Conservation (phyloP, 768 basidiomycete genomes). For the Aureoboletus auriporus region DNA sequence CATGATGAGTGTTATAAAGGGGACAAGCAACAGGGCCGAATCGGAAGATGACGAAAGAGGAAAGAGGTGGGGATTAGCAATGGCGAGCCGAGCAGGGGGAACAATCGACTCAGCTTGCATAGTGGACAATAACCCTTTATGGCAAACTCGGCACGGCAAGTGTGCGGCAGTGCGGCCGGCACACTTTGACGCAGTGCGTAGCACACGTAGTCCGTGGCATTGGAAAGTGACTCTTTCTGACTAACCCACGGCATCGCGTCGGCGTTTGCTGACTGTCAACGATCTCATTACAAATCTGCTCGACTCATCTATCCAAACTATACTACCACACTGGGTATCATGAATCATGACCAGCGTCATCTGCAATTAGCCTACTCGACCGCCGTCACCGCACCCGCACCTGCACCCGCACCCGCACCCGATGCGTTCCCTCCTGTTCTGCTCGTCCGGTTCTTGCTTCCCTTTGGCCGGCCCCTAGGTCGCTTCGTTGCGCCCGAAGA, state of each 20-base stretch:
- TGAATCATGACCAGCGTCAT: background rate
- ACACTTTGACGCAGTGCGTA: background rate
- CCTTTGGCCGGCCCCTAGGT: conserved; percentile 64
- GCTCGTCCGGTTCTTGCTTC: conserved; percentile 53
- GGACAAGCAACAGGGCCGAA: conserved; percentile 30
- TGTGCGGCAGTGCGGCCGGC: background rate
- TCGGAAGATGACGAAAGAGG: conserved; percentile 30
- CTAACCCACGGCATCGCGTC: conserved; percentile 13
- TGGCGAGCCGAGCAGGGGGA: conserved; percentile 10
- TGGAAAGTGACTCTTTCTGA: background rate
- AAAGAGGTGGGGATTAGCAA: conserved; percentile 3
- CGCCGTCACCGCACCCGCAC: conserved; percentile 1
- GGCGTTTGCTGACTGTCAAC: background rate
- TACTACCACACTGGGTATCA: background rate
- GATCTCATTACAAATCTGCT: background rate
- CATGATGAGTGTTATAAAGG: conserved; percentile 31
- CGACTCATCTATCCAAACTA: too few species aligned
- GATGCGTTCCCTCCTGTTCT: conserved; percentile 15
- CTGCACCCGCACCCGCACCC: conserved; percentile 11
- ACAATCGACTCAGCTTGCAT: conserved; percentile 12
- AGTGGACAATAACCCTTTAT: background rate
- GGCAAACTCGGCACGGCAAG: background rate
- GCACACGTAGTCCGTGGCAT: too few species aligned
- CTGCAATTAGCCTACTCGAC: background rate
- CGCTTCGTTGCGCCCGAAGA: conserved; percentile 38